Evolutionary conservation across 1,139 yeast species (phyloP), one percentile per base, ranked within the genome.

Genomic region (Pichia sp.): DNA sequence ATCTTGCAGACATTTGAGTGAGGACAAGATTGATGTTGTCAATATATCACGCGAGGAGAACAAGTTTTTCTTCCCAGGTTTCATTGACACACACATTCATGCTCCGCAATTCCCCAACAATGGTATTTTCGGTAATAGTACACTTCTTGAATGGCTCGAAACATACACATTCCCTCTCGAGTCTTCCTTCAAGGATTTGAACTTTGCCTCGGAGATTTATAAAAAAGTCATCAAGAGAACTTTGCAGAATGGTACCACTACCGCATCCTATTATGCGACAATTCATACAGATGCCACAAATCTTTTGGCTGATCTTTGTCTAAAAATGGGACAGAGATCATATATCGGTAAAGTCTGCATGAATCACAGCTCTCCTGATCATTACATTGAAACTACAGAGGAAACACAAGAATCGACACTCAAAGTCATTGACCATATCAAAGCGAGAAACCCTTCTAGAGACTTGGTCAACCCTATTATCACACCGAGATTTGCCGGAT

Each of bases 51-150:
- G 40, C n/a, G 45, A 52, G 4, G 54, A 55, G 11, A 50, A 39
- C 30, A 40, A 37, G 36, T 87, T 88, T 56, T 74, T 81, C 50
- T 75, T 85, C 51, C 98, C 98, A 0, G 98, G 98, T 1, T 87
- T 91, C 50, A 65, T 91, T 12, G 98, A 91, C 53, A 87, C 97
- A 2, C 98, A 91, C 55, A 86, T 87, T 42, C 98, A 91, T 57
- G 96, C 97, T 0, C 82, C 97, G 5, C 98, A 91, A 60, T 91
- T 77, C 56, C 96, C 97, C n/a, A 91, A 91, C 57, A 69, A 75
- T 33, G 97, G 97, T 1, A 75, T 91, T 27, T 93, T 94, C 43
- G 87, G 94, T 31, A 84, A 81, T 44, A 66, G 84, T 2, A 93
- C 94, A 1, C 65, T 91, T 35, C 65, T 91, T 37, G 94, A 88